Evolutionary conservation across 2,329 filamentous ascomycete species (phyloP), one percentile per base, ranked within the genome.

Genomic region (Zarea fungicola): DNA sequence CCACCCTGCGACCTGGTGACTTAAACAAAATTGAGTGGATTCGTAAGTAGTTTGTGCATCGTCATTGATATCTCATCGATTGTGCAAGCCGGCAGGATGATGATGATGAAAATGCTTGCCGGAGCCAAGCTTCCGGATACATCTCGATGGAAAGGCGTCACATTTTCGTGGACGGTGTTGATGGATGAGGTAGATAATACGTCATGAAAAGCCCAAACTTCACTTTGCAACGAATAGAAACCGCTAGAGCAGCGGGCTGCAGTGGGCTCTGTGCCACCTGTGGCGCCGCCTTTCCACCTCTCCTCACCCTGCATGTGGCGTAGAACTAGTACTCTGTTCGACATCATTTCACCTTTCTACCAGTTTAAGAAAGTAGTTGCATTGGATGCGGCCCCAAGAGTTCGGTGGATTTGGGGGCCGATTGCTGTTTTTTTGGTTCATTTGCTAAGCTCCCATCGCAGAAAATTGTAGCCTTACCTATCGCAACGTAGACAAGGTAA

Each of bases 121-220:
- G 48, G 48, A 50, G 48, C 16, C 48, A 45, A 50, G n/a, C 6
- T 34, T 50, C 48, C 48, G 48, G 35, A 13, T 5, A 11, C 41
- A 50, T 50, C 48, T 45, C 48, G 48, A 50, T 50, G 42, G 28
- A 6, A 16, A 26, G 41, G 22, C 47, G 26, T 44, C n/a, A 29
- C 34, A 11, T 29, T 47, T 21, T 25, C 25, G 21, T 11, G 3
- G 14, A 19, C 8, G 8, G 29, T 3, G 22, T 16, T 42, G 16
- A 23, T n/a, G n/a, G 26, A 31, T 48, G 46, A 49, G 46, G 46
- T 42, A 49, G 46, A 21, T 14, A 9, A 42, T 36, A 42, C 46
- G 46, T 49, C 46, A 49, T 49, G 39, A 42, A 13, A 7, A 5
- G 18, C n/a, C 16, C 14, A 6, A 32, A n/a, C 9, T 28, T 21